Percentiles rank a stretch among this genome's conserved stretches.
Conservation (phyloP, 805 yeast genomes). For the Candida ficus region DNA sequence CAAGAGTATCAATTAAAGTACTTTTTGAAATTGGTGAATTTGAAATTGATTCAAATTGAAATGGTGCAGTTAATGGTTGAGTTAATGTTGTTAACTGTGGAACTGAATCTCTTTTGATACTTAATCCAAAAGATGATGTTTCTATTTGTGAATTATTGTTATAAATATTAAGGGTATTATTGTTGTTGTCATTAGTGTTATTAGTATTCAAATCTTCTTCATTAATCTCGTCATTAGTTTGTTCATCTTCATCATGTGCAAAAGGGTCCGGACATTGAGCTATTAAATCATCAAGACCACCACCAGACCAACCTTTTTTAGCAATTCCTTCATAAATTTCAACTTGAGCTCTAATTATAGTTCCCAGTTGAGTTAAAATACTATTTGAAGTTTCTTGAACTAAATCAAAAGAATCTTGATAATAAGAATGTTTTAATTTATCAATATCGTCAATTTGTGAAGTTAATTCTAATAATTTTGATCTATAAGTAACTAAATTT, state of each 20-base stretch:
- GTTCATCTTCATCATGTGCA: slow-evolving; percentile 22
- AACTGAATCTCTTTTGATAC: slow-evolving; percentile 10
- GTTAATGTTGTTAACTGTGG: slow-evolving; percentile 1
- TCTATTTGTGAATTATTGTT: neutral
- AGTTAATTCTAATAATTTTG: slow-evolving; percentile 62
- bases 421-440: slow-evolving; percentile 66
- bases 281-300: slow-evolving; percentile 71
- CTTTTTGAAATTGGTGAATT: slow-evolving; percentile 17
- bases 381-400: slow-evolving; percentile 57
- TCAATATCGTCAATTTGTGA: slow-evolving; percentile 77
- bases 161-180: slow-evolving; percentile 3
- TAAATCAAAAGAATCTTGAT: slow-evolving; percentile 54
- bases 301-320: slow-evolving; percentile 81
- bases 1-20: neutral
- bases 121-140: neutral
- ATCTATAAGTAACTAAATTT: slow-evolving; percentile 62
- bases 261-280: slow-evolving; percentile 65
- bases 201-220: neutral
- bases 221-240: slow-evolving; percentile 2
- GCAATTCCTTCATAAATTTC: slow-evolving; percentile 80
- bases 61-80: slow-evolving; percentile 12
- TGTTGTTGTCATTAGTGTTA: neutral
- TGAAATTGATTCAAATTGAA: slow-evolving; percentile 9
- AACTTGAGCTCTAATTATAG: slow-evolving; percentile 71
- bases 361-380: slow-evolving; percentile 51